Evolutionary conservation across 164 flowering plant species (phyloP).

Genomic region (Pachysandra terminalis): DNA sequence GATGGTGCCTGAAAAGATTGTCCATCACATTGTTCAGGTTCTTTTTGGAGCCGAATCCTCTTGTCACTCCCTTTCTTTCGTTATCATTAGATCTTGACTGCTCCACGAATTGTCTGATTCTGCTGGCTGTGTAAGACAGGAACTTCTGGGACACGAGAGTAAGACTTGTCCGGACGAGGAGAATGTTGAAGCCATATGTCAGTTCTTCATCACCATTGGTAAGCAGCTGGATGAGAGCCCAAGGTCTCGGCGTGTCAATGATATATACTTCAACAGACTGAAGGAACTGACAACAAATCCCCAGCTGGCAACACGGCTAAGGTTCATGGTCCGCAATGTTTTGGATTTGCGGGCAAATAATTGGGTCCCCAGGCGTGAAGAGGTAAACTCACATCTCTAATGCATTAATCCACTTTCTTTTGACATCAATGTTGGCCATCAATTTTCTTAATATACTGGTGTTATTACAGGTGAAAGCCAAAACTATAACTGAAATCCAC

Average conservation of each 20-base stretch:
- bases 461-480: slow-evolving; percentile 70
- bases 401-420: neutral
- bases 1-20: slow-evolving; percentile 94
- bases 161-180: slow-evolving; percentile 86
- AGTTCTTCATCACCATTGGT: slow-evolving; percentile 91
- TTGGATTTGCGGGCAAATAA: slow-evolving; percentile 72
- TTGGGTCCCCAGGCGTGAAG: slow-evolving; percentile 95
- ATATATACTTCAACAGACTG: slow-evolving; percentile 63
- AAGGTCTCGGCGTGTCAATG: slow-evolving; percentile 70
- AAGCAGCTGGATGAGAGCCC: slow-evolving; percentile 88
- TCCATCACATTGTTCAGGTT: slow-evolving; percentile 96
- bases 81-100: neutral
- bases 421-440: neutral
- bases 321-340: slow-evolving; percentile 86
- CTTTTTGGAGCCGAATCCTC: neutral
- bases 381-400: slow-evolving; percentile 37
- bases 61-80: neutral
- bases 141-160: slow-evolving; percentile 71
- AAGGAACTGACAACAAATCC: slow-evolving; percentile 65
- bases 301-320: slow-evolving; percentile 65
- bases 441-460: neutral
- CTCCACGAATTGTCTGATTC: neutral
- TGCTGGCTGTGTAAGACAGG: slow-evolving; percentile 38
- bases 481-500: slow-evolving; percentile 90
- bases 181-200: slow-evolving; percentile 97